phyloP scores from a whole-genome alignment of 352 stramenopile genomes.

The Phytophthora agathidicida region DNA sequence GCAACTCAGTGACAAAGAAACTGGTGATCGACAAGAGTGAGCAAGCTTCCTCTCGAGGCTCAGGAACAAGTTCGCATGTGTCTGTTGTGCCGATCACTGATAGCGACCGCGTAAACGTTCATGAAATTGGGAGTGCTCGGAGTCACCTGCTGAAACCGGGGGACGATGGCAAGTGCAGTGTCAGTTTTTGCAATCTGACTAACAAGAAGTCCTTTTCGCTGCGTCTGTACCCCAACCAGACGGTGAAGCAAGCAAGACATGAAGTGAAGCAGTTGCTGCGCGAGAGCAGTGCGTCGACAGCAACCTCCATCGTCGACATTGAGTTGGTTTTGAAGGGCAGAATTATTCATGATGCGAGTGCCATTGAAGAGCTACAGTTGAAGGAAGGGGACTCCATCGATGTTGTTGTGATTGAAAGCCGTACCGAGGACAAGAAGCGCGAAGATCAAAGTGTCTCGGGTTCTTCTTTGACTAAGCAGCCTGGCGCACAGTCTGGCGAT shows the following conservation, averaged over 20 bases:
- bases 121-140: slow-evolving; percentile 35
- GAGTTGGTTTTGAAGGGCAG: slow-evolving; percentile 68
- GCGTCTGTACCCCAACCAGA: slow-evolving; percentile 52
- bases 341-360: slow-evolving; percentile 52
- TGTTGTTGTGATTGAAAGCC: slow-evolving; percentile 74
- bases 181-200: slow-evolving; percentile 68
- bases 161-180: slow-evolving; percentile 59
- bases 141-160: slow-evolving; percentile 46
- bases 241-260: slow-evolving; percentile 57
- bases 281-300: slow-evolving; percentile 42
- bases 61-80: slow-evolving; percentile 36
- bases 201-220: slow-evolving; percentile 79
- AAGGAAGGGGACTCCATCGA: slow-evolving; percentile 72
- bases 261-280: slow-evolving; percentile 68
- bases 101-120: slow-evolving; percentile 37
- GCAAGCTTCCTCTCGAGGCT: slow-evolving; percentile 15
- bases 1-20: slow-evolving; percentile 60
- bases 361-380: slow-evolving; percentile 59
- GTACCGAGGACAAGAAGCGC: slow-evolving; percentile 30
- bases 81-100: slow-evolving; percentile 67
- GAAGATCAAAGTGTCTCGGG: slow-evolving; percentile 28
- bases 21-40: slow-evolving; percentile 65
- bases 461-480: slow-evolving; percentile 40
- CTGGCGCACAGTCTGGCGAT: slow-evolving; percentile 27
- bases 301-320: slow-evolving; percentile 50